Percentiles rank a stretch among this genome's conserved stretches.
Conservation (phyloP, 1,284 basidiomycete genomes). For the Chalciporus sp. region DNA sequence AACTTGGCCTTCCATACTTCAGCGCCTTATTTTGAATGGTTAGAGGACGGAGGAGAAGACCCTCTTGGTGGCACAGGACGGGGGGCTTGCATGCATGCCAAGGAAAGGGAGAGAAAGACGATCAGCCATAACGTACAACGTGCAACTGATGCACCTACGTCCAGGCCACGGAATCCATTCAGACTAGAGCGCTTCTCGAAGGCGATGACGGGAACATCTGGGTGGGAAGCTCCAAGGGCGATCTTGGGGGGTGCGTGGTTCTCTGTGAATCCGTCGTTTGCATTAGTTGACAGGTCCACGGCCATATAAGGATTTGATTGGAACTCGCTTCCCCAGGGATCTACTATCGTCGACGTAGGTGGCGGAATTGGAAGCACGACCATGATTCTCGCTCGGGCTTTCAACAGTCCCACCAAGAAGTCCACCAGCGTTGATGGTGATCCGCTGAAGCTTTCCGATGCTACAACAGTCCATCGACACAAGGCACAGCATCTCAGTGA, state of each 20-base stretch:
- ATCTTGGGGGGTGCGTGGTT: slow-evolving; percentile 50
- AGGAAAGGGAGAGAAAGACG: neutral
- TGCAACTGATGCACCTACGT: neutral
- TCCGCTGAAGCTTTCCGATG: neutral
- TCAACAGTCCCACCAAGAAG: slow-evolving; percentile 27
- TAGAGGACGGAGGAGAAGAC: slow-evolving; percentile 48
- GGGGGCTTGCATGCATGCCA: slow-evolving; percentile 9
- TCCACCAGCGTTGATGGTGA: slow-evolving; percentile 2
- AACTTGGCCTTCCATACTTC: slow-evolving; percentile 53
- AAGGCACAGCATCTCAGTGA: slow-evolving; percentile 2
- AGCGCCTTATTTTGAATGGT: slow-evolving; percentile 56
- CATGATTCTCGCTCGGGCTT: slow-evolving; percentile 63
- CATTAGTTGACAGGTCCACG: slow-evolving; percentile 9
- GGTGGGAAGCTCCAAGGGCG: slow-evolving; percentile 64
- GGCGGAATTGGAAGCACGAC: slow-evolving; percentile 76
- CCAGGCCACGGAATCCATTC: slow-evolving; percentile 35
- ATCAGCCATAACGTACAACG: neutral
- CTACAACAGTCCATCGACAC: neutral
- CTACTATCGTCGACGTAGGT: slow-evolving; percentile 71
- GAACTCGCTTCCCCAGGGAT: slow-evolving; percentile 53
- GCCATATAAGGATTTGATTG: slow-evolving; percentile 60
- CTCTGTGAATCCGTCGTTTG: neutral
- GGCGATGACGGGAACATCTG: slow-evolving; percentile 67
- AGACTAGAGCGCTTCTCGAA: slow-evolving; percentile 67
- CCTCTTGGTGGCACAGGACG: slow-evolving; percentile 24